These are phyloP conservation scores for Daldinia grandis DNA, from an alignment of 495 filamentous ascomycete species.

Conservation along the genomic window DNA sequence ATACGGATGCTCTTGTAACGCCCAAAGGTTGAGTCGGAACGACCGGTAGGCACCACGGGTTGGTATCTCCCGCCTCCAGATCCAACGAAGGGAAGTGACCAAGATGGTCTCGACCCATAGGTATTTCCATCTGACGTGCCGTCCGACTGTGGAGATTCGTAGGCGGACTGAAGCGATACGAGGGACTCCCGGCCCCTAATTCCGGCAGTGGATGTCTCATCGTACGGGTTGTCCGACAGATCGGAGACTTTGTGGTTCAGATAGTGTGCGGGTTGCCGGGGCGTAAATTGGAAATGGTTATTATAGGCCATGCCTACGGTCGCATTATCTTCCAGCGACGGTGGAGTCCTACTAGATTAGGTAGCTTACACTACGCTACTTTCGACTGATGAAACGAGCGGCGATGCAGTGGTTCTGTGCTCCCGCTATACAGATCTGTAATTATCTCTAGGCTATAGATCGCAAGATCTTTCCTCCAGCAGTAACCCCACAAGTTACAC, in stretches of 20 bases:
- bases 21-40: conserved; percentile 25
- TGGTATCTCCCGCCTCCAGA: conserved; percentile 46
- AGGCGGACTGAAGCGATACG: conserved; percentile 52
- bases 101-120: conserved; percentile 24
- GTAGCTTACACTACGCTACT: conserved; percentile 22
- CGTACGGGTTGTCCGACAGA: conserved; percentile 50
- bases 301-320: conserved; percentile 37
- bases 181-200: conserved; percentile 53
- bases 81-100: conserved; percentile 39
- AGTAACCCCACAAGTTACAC: background rate
- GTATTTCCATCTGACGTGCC: conserved; percentile 10
- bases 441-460: background rate
- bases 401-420: conserved; percentile 5
- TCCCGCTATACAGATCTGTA: conserved; percentile 8
- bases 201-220: conserved; percentile 25
- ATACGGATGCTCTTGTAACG: conserved; percentile 42
- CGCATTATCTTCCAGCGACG: conserved; percentile 5
- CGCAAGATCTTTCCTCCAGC: conserved; percentile 6
- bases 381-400: conserved; percentile 33
- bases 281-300: conserved; percentile 22
- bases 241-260: conserved; percentile 56
- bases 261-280: conserved; percentile 38
- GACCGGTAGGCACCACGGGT: conserved; percentile 40
- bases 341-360: background rate
- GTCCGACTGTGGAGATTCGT: conserved; percentile 28